Percentiles rank a stretch among this genome's conserved stretches.
Conservation (phyloP, 129 eudicot genomes). For the Rutidosis leptorrhynchoides region DNA sequence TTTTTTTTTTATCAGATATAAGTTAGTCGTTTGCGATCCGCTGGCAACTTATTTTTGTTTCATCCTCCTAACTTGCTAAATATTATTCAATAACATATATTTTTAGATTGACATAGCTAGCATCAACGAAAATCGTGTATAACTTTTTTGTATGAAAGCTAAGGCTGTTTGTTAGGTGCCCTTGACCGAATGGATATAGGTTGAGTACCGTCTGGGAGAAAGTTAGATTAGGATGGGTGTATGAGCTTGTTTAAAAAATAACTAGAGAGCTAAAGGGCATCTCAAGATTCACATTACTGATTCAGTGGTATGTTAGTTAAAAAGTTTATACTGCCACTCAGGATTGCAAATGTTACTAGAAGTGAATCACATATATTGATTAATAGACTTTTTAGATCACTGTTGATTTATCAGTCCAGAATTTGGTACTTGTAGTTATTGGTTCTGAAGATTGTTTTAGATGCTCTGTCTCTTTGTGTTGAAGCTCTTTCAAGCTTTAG, state of each 20-base stretch:
- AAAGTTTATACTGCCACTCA: not conserved
- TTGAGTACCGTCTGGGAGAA: not conserved
- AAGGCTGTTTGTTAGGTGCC: not conserved
- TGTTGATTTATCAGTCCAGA: too few species aligned
- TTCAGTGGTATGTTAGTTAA: not conserved
- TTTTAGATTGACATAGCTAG: slow-evolving; percentile 11
- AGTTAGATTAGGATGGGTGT: not conserved
- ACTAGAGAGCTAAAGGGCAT: not conserved
- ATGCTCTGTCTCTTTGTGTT: not conserved
- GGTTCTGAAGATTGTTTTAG: not conserved
- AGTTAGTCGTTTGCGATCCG: slow-evolving; percentile 11
- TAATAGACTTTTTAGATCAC: too few species aligned
- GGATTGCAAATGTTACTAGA: not conserved
- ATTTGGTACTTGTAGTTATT: not conserved
- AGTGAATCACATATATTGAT: not conserved
- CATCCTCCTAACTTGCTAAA: slow-evolving; percentile 8
- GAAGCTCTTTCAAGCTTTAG: not conserved
- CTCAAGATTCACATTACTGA: not conserved
- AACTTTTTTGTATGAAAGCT: slow-evolving; percentile 1
- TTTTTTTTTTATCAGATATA: slow-evolving; percentile 10
- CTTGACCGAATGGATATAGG: not conserved
- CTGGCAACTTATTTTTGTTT: not conserved
- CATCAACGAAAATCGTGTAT: not conserved
- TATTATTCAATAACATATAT: slow-evolving; percentile 3
- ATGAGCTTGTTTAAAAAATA: not conserved